These are phyloP conservation scores for Auriculariales sp. DNA, from an alignment of 768 basidiomycete species.

Conservation along the genomic window DNA sequence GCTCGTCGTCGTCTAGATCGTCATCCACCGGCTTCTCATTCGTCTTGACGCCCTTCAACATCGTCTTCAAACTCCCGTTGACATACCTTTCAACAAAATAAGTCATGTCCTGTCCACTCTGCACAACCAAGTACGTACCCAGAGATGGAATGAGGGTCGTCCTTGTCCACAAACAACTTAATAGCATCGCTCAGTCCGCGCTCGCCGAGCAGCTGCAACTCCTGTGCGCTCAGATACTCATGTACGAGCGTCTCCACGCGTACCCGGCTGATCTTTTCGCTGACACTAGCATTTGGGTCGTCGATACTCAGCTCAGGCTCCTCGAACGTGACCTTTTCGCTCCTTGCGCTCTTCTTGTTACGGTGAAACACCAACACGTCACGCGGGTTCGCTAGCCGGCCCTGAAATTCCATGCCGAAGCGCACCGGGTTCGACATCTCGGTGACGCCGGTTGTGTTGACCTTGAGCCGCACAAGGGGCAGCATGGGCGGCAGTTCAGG, in stretches of 20 bases:
- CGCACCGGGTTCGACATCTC: constrained; percentile 93
- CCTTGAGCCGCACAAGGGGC: constrained; percentile 81
- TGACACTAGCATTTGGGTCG: constrained; percentile 45
- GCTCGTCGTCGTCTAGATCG: constrained; percentile 54
- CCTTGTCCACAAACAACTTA: constrained; percentile 92
- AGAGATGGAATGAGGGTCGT: constrained; percentile 85
- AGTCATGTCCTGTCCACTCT: background rate
- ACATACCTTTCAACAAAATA: constrained; percentile 44
- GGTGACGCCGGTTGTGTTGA: constrained; percentile 80
- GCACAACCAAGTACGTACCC: constrained; percentile 34
- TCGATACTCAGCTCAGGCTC: constrained; percentile 73
- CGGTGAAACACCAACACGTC: constrained; percentile 88
- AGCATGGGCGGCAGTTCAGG: constrained; percentile 56
- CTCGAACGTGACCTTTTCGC: constrained; percentile 51
- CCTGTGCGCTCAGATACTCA: constrained; percentile 86
- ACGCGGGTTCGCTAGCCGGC: constrained; percentile 82
- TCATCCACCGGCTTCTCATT: constrained; percentile 53
- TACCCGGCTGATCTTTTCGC: constrained; percentile 69
- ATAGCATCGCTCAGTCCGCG: constrained; percentile 88
- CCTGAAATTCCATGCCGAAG: constrained; percentile 91
- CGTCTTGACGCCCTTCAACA: constrained; percentile 57
- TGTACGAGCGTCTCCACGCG: constrained; percentile 80
- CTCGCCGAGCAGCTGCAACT: constrained; percentile 82
- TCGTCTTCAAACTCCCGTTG: constrained; percentile 32
- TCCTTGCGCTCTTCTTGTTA: constrained; percentile 43